Conservation (phyloP, 2,329 filamentous ascomycete genomes). For the Clonostachys rosea region DNA sequence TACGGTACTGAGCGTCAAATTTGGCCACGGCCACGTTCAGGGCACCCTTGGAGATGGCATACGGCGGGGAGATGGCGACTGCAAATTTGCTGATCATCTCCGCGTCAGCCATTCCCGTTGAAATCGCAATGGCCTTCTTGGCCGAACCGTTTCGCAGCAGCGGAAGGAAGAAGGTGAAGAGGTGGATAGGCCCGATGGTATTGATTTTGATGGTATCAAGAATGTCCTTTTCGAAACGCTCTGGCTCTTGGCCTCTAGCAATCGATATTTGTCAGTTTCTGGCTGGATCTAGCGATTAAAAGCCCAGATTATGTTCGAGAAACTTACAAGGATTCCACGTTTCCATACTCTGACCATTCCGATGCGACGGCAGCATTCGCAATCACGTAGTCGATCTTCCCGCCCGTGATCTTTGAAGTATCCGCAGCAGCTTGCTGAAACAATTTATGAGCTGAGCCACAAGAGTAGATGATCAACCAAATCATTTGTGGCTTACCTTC, state of each 20-base stretch:
- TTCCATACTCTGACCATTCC: no score
- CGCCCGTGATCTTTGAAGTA: constrained; percentile 17
- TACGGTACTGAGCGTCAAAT: constrained; percentile 38
- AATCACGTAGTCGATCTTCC: constrained; percentile 56
- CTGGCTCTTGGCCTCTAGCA: neutral
- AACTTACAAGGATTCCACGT: no score
- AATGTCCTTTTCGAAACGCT: constrained; percentile 2
- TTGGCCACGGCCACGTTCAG: constrained; percentile 45
- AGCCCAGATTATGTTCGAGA: no score
- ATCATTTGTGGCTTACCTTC: constrained; percentile 13
- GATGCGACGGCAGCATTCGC: constrained; percentile 53
- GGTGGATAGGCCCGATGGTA: constrained; percentile 41
- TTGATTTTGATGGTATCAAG: constrained; percentile 32
- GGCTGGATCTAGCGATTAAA: no score
- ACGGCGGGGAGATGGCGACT: constrained; percentile 26
- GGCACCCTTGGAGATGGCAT: constrained; percentile 43
- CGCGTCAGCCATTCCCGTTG: constrained; percentile 37
- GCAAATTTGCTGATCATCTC: constrained; percentile 29
- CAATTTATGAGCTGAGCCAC: neutral
- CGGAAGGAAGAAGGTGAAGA: constrained; percentile 46
- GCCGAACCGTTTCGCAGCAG: constrained; percentile 37
- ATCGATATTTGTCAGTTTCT: neutral
- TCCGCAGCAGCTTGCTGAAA: neutral
- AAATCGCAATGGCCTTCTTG: constrained; percentile 49
- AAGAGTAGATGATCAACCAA: neutral